Conservation (phyloP, 106 monocot genomes). For the Posidonia australis region DNA sequence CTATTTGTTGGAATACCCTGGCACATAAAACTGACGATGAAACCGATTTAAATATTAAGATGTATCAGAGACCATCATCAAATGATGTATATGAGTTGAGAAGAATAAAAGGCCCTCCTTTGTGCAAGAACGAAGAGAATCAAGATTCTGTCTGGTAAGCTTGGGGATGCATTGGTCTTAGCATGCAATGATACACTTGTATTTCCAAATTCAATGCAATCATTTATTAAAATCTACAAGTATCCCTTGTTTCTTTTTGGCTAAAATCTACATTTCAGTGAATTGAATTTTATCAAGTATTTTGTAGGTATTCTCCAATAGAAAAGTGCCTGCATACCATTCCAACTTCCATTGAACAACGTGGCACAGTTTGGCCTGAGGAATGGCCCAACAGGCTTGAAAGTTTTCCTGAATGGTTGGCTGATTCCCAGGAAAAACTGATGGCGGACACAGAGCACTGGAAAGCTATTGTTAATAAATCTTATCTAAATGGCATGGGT, state of each 20-base stretch:
- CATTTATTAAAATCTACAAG: background rate
- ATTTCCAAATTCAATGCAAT: background rate
- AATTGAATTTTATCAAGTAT: background rate
- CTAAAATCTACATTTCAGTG: too few species aligned
- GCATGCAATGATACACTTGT: too few species aligned
- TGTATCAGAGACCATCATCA: slow-evolving; percentile 87
- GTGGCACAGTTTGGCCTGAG: slow-evolving; percentile 88
- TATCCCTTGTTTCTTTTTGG: too few species aligned
- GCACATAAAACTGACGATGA: slow-evolving; percentile 74
- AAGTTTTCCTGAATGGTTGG: slow-evolving; percentile 78
- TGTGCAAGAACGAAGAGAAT: slow-evolving; percentile 67
- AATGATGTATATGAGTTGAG: slow-evolving; percentile 82
- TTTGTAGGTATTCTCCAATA: slow-evolving; percentile 61
- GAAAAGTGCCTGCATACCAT: slow-evolving; percentile 60
- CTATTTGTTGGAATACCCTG: slow-evolving; percentile 73
- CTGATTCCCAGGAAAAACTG: slow-evolving; percentile 46
- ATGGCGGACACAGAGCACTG: slow-evolving; percentile 59
- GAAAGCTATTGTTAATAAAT: slow-evolving; percentile 63
- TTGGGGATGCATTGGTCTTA: too few species aligned
- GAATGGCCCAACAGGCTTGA: slow-evolving; percentile 96
- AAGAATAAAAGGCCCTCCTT: slow-evolving; percentile 57
- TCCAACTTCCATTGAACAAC: slow-evolving; percentile 66
- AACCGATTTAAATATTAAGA: slow-evolving; percentile 55
- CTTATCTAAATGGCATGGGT: slow-evolving; percentile 80
- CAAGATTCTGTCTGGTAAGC: slow-evolving; percentile 64